Base-by-base conservation (phyloP, 306 rosid species). In the Lathyrus oleraceus region DNA sequence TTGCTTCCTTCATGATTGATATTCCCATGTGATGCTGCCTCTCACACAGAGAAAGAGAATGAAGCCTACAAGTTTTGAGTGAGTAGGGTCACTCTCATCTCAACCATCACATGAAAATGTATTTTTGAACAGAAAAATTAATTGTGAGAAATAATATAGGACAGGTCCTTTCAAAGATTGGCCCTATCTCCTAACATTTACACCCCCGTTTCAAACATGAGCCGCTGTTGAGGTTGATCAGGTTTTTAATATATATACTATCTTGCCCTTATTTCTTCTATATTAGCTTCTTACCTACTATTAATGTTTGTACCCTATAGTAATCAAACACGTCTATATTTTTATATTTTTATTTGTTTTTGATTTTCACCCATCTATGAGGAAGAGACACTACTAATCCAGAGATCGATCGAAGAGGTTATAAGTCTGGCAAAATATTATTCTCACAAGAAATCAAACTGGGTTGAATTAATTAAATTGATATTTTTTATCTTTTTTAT, bases 21-120 rank as follows among this genome's bases (percentile, higher is more conserved):
- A 71, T 78, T 87, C 95, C 98, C 98, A 93, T 93, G 98, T 93
- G 98, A 84, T 79, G 78, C 70, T 94, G 97, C 96, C 85, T 79
- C 67, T 53, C 51, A 8, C 58, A 11, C 28, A 43, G 2, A 11
- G 71, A 51, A 39, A 70, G 72, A 70, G 72, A 78, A 67, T 75
- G 76, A 72, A 70, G 63, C 63, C 73, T 27, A 53, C 73, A 56
- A 73, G 36, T 73, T 58, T 73, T 73, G 8, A 67, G 66, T 60
- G 30, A 64, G 51, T 63, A 17, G 45, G 59, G 79, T 81, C 85
- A 67, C 77, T 73, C 69, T 77, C 82, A 72, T 59, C 65, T 77
- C 82, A 72, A 65, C 57, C 62, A 72, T 73, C 79, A 73, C 80
- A 81, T 81, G 79, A 77, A 81, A 54, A 61, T 78, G 67, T 59